Conservation (phyloP, 192 early-diverging fungal genomes). For the Dispira simplex region DNA sequence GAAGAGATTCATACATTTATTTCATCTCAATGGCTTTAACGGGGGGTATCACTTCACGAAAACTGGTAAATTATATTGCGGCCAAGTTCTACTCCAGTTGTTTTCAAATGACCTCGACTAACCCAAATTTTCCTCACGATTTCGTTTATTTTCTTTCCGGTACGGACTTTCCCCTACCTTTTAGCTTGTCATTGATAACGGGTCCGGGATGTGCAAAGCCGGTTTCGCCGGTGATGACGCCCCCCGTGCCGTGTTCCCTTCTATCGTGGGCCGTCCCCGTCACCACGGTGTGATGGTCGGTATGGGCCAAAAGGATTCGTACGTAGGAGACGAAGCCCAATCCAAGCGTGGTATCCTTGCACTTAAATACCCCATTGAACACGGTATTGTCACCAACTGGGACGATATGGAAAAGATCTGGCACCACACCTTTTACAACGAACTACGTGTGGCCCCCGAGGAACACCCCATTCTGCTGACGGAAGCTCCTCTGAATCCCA, state of each 20-base stretch:
- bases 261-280: conserved; percentile 75
- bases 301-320: conserved; percentile 90
- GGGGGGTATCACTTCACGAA: too few species aligned
- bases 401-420: conserved; percentile 92
- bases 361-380: conserved; percentile 79
- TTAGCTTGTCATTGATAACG: conserved; percentile 80
- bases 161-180: too few species aligned
- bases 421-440: conserved; percentile 98
- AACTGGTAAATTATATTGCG: too few species aligned
- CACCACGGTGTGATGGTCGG: conserved; percentile 83
- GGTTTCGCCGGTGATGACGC: conserved; percentile 88
- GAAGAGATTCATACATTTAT: too few species aligned
- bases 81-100: too few species aligned
- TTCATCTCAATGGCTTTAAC: too few species aligned
- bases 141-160: too few species aligned
- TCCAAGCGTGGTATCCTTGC: conserved; percentile 80
- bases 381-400: conserved; percentile 91
- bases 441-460: conserved; percentile 94
- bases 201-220: conserved; percentile 92
- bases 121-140: too few species aligned
- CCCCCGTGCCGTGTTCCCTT: conserved; percentile 75
- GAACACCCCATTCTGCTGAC: conserved; percentile 96
- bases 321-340: conserved; percentile 91
- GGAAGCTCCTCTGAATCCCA: conserved; percentile 95
- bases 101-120: too few species aligned